Evolutionary conservation across 2,329 filamentous ascomycete species (phyloP).

Genomic region (Diaporthe capsici): DNA sequence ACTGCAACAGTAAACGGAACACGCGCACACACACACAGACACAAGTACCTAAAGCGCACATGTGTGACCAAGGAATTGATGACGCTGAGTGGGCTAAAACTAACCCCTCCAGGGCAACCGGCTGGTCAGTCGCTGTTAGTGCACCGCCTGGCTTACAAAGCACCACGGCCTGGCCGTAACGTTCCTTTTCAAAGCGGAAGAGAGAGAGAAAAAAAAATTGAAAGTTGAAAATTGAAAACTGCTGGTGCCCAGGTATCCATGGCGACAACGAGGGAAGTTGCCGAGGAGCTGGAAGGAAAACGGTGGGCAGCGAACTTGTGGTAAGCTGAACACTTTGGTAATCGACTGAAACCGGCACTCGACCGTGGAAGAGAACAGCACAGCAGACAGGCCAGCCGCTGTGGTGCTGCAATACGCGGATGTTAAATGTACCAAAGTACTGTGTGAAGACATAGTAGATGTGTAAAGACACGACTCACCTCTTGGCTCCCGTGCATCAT

Average conservation of each 20-base stretch:
- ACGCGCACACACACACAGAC: background rate
- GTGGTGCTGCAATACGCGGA: background rate
- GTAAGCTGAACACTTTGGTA: background rate
- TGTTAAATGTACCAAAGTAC: background rate
- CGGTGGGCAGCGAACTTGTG: background rate
- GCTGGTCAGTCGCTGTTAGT: background rate
- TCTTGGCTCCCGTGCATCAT: slow-evolving; percentile 25
- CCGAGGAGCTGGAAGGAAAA: background rate
- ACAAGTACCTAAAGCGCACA: background rate
- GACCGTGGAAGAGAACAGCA: background rate
- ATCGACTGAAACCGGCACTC: background rate
- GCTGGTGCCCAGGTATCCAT: background rate
- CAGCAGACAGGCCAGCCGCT: background rate
- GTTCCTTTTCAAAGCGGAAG: background rate
- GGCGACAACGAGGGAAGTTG: background rate
- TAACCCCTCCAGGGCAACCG: background rate
- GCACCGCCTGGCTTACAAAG: slow-evolving; percentile 3
- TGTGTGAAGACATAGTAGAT: background rate
- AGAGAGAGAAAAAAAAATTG: background rate
- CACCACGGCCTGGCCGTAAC: background rate
- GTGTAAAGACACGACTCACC: slow-evolving; percentile 20
- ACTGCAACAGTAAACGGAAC: background rate
- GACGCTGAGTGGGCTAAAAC: slow-evolving; percentile 5
- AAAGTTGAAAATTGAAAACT: background rate
- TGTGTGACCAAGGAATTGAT: slow-evolving; percentile 14